These are phyloP conservation scores for Helotiales sp. DNA, from an alignment of 2,329 filamentous ascomycete species.

Conservation along the genomic window DNA sequence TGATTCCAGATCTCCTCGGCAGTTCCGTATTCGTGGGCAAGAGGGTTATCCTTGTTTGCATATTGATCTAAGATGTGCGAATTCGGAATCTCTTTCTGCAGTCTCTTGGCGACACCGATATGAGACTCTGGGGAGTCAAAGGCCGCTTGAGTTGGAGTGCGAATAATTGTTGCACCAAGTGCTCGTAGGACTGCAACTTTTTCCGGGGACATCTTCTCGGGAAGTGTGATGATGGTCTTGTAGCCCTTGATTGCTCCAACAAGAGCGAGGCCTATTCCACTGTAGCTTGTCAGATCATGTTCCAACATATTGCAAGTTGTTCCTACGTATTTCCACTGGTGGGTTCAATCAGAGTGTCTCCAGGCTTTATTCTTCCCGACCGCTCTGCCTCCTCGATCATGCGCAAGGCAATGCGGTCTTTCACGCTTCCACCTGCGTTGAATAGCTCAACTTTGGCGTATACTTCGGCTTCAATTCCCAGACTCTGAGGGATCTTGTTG, in stretches of 20 bases:
- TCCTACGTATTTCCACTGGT: constrained; percentile 89
- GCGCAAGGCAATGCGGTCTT: constrained; percentile 92
- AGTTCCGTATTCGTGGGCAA: constrained; percentile 91
- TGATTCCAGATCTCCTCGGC: constrained; percentile 97
- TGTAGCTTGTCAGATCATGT: constrained; percentile 43
- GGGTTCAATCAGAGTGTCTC: constrained; percentile 95
- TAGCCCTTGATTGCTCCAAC: constrained; percentile 97
- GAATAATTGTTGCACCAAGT: constrained; percentile 94
- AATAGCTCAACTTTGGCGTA: constrained; percentile 93
- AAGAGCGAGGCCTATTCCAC: constrained; percentile 89
- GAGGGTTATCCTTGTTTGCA: constrained; percentile 86
- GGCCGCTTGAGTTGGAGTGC: constrained; percentile 93
- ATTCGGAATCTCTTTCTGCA: constrained; percentile 95
- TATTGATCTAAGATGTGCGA: constrained; percentile 98
- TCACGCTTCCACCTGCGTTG: constrained; percentile 92
- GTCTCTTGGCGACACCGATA: constrained; percentile 87
- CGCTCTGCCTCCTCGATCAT: constrained; percentile 98
- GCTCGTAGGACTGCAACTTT: constrained; percentile 95
- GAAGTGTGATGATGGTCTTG: constrained; percentile 97
- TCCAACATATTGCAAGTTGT: neutral
- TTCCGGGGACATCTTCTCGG: constrained; percentile 99
- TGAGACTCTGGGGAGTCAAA: constrained; percentile 95
- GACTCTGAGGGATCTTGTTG: constrained; percentile 88
- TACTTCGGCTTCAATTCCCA: constrained; percentile 86
- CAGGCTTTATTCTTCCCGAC: constrained; percentile 91